Percentiles rank a stretch among this genome's conserved stretches.
phyloP scores from a whole-genome alignment of 2,329 filamentous ascomycete species.

The Alternaria atra region DNA sequence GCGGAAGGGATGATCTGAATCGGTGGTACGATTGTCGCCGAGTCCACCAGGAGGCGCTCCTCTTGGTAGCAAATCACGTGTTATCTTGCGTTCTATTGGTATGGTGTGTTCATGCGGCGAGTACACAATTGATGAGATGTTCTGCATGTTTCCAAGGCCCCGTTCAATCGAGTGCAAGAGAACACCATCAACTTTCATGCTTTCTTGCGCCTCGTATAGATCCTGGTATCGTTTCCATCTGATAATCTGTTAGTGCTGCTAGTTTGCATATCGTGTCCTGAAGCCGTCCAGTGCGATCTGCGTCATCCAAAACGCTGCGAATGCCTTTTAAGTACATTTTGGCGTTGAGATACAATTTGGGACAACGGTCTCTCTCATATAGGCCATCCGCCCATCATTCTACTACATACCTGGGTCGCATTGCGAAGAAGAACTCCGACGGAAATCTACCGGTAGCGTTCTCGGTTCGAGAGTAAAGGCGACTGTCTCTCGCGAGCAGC shows the following conservation, averaged over 20 bases:
- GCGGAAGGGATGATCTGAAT: constrained; percentile 34
- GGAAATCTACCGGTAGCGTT: constrained; percentile 13
- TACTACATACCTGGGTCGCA: constrained; percentile 16
- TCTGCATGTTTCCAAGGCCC: constrained; percentile 36
- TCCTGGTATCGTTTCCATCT: constrained; percentile 39
- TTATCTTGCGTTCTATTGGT: constrained; percentile 28
- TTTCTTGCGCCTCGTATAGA: constrained; percentile 40
- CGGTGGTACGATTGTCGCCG: background rate
- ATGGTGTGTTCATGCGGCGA: constrained; percentile 34
- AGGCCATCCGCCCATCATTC: background rate
- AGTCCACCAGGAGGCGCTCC: background rate
- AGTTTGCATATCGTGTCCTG: background rate
- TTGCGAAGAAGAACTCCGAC: constrained; percentile 20
- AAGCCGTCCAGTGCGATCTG: too few relatives aligned
- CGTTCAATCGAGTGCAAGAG: constrained; percentile 35
- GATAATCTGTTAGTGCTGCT: background rate
- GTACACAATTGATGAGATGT: constrained; percentile 37
- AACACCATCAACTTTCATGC: constrained; percentile 30
- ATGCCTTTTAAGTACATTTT: too few relatives aligned
- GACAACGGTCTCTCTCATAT: too few relatives aligned
- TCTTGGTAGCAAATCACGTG: constrained; percentile 35
- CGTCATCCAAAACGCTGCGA: too few relatives aligned
- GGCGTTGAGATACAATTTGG: too few relatives aligned
- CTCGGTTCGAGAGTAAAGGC: constrained; percentile 14
- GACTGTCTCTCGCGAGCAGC: constrained; percentile 22